Conservation (phyloP, 176 grass and related monocot species). For the Calamus simplicifolius region DNA sequence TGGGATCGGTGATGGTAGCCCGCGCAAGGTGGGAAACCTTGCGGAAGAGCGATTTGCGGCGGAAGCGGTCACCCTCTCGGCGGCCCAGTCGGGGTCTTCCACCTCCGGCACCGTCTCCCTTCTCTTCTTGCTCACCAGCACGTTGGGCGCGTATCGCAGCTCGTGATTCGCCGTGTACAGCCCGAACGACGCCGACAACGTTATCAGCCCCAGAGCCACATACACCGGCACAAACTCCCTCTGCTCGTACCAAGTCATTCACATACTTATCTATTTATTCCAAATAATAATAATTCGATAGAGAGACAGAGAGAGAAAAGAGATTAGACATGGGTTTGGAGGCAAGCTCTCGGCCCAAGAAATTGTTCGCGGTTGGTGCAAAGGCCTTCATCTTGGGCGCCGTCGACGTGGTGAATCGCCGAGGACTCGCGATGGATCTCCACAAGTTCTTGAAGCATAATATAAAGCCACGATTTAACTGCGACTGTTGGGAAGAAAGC, state of each 20-base stretch:
- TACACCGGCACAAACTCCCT: slow-evolving; percentile 62
- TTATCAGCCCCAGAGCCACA: slow-evolving; percentile 50
- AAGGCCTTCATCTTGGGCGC: slow-evolving; percentile 5
- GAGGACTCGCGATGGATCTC: neutral
- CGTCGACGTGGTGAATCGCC: slow-evolving; percentile 3
- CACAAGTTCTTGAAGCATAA: slow-evolving; percentile 9
- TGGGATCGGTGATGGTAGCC: slow-evolving; percentile 43
- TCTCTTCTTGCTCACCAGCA: slow-evolving; percentile 77
- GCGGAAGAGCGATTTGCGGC: slow-evolving; percentile 50
- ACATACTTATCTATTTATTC: neutral
- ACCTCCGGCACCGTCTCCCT: slow-evolving; percentile 69
- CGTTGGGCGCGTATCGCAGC: slow-evolving; percentile 70
- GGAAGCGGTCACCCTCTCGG: slow-evolving; percentile 43
- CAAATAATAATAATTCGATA: too few species aligned
- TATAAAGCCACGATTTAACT: neutral
- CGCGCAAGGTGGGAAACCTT: slow-evolving; percentile 55
- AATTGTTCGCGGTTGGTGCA: neutral
- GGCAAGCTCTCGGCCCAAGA: neutral
- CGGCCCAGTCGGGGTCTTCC: slow-evolving; percentile 39
- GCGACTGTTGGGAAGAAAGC: too few species aligned
- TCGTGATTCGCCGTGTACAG: slow-evolving; percentile 55
- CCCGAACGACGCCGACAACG: slow-evolving; percentile 37
- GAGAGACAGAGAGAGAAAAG: neutral
- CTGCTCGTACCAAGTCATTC: neutral
- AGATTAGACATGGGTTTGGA: slow-evolving; percentile 17